phyloP scores from a whole-genome alignment of 257 asterid genomes.

The Salvia hispanica region DNA sequence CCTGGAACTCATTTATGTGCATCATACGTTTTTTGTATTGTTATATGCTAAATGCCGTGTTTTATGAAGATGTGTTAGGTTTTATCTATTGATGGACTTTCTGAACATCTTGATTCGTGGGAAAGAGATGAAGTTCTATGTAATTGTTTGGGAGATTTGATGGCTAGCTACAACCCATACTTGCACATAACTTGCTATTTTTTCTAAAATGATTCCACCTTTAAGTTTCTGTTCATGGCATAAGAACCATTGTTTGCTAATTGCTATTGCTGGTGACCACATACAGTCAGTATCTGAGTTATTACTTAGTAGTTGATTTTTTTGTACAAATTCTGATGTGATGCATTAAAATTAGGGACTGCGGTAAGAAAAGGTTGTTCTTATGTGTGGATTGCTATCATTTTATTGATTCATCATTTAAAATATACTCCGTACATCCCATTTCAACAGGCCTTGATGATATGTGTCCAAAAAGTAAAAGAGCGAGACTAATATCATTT shows the following conservation, averaged over 20 bases:
- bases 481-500: no score
- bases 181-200: slow-evolving; percentile 1
- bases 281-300: background rate
- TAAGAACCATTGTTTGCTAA: no score
- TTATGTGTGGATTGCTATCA: background rate
- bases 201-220: no score
- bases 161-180: background rate
- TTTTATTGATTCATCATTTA: no score
- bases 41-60: slow-evolving; percentile 14
- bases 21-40: slow-evolving; percentile 1
- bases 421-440: no score
- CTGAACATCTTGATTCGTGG: slow-evolving; percentile 8
- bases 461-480: no score
- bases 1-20: background rate
- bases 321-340: slow-evolving; percentile 1
- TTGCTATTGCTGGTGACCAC: slow-evolving; percentile 7
- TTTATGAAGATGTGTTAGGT: slow-evolving; percentile 16
- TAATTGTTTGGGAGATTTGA: background rate
- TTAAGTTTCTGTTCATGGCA: no score
- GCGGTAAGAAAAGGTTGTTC: background rate
- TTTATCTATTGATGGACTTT: slow-evolving; percentile 7
- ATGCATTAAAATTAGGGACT: background rate
- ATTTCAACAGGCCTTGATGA: no score
- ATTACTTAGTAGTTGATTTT: background rate
- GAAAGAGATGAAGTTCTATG: slow-evolving; percentile 10